Base-by-base conservation (phyloP, 441 rosid genomes). In the Arabidopsis lyrata region DNA sequence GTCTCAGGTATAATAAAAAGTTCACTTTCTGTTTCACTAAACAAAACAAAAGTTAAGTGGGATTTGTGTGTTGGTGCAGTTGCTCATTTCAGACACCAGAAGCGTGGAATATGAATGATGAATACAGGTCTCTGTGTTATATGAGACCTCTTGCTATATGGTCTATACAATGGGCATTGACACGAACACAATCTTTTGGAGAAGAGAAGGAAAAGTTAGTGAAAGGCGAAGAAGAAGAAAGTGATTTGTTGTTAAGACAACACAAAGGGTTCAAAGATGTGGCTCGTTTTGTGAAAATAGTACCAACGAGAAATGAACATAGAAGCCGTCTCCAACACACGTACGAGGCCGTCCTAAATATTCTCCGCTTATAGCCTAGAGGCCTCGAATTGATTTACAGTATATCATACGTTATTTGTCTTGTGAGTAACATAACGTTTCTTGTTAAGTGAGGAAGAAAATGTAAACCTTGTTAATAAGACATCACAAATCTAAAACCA, bases 141-240 rank as follows among this genome's bases (percentile, higher is more conserved):
- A 86, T 84, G 90, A 63, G 90, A 47, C 88, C 90, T 1, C 62
- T 86, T 64, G 83, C 88, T 16, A 81, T 86, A 77, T 86, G 88
- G 88, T 83, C 81, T 5, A 86, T 84, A 83, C 88, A 86, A 58
- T 83, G 86, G 86, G 90, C 88, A 24, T 32, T 84, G 66, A 74
- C 86, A 48, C 81, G 74, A 66, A 83, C 80, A 7, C 60, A 78
- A 48, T 29, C 32, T 31, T 80, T 63, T 38, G 69, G 31, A n/a
- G 56, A 34, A 38, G 55, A 79, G 61, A 81, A 79, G 62, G 50
- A 56, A 27, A 74, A 70, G 34, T 68, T 60, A 20, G 70, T 63
- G 34, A 75, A 22, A 8, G 10, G 55, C 14, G 61, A 72, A 5
- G 57, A 59, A 59, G 35, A 68, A 68, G 50, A 81, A 74, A 60